Base-by-base conservation (phyloP, 2,329 filamentous ascomycete genomes). In the Dactylella cylindrospora region DNA sequence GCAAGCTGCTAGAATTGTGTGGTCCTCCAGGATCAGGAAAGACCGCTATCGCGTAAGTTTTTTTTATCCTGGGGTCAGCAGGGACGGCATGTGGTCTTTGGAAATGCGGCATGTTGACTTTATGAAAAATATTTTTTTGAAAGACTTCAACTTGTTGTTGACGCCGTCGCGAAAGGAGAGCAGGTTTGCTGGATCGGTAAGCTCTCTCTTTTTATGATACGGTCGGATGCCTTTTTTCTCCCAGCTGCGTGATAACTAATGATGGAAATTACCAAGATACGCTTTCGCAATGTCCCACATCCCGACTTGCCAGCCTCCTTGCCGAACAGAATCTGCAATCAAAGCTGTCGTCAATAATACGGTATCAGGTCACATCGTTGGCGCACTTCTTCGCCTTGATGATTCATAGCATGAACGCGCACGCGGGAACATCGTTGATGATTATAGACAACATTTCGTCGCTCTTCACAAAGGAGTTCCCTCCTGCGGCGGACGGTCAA, bases 11-110 rank as follows among this genome's bases (percentile, higher is more conserved):
- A 4, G 67, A 69, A 39, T 54, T 68, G 23, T 66, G 57, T 12
- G 66, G 67, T 0, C 65, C 66, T n/a, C 67, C 66, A 19, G 66
- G 66, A 2, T 61, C 60, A 15, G 67, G 67, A 8, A 68, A 68
- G 29, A 68, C 67, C 1, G 45, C 66, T 19, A 62, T 68, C 40
- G 67, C 65, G 67, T 68, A 65, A 20, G 65, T 54, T 46, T 23
- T 29, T 22, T 23, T 35, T 25, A 9, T 19, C 29, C 17, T 20
- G 31, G 17, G 6, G 32, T 3, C 10, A 15, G 13, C 25, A n/a
- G 19, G n/a, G n/a, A n/a, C n/a, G n/a, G n/a, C n/a, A n/a, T n/a
- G n/a, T n/a, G n/a, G n/a, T n/a, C n/a, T 31, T 23, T 15, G 22
- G 17, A 19, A 29, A 5, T 4, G 39, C 6, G 26, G 5, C 10